phyloP scores from a whole-genome alignment of 163 green algal genomes.

The Trebouxia gelatinosa region DNA sequence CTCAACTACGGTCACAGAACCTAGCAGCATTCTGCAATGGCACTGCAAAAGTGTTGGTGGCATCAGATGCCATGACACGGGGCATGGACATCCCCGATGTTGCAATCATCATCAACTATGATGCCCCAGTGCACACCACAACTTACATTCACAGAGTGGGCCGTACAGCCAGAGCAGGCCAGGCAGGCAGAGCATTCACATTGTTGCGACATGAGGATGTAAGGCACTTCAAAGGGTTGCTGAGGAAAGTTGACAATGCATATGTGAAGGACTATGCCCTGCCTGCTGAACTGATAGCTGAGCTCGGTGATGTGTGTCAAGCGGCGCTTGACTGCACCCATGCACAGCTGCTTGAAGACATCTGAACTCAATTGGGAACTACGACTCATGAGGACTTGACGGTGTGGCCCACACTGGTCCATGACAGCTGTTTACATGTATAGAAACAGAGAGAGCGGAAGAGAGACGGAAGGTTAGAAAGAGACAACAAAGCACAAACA shows the following conservation, averaged over 20 bases:
- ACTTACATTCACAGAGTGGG: conserved; percentile 87
- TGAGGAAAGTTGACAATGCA: conserved; percentile 81
- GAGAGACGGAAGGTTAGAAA: no score
- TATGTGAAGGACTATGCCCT: conserved; percentile 64
- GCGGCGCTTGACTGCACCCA: conserved; percentile 10
- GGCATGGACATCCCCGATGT: conserved; percentile 87
- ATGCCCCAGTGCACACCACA: conserved; percentile 86
- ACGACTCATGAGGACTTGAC: no score
- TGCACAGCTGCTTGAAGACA: conserved; percentile 9
- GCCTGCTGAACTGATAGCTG: background rate
- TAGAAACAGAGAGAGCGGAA: no score
- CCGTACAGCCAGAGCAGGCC: conserved; percentile 79
- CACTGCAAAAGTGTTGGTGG: conserved; percentile 73
- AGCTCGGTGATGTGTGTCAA: conserved; percentile 5
- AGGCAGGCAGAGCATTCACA: conserved; percentile 67
- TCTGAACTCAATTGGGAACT: no score
- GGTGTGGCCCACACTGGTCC: no score
- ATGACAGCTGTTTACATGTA: no score
- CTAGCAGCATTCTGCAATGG: conserved; percentile 57
- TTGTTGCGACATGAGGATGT: conserved; percentile 77
- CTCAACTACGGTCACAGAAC: conserved; percentile 30
- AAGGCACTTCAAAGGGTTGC: conserved; percentile 81
- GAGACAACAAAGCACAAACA: no score
- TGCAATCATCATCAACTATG: conserved; percentile 87
- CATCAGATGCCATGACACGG: conserved; percentile 89